Percentiles rank a stretch among this genome's conserved stretches.
These are phyloP conservation scores for Cephaloascus fragrans DNA, from an alignment of 805 yeast species.

Conservation along the genomic window DNA sequence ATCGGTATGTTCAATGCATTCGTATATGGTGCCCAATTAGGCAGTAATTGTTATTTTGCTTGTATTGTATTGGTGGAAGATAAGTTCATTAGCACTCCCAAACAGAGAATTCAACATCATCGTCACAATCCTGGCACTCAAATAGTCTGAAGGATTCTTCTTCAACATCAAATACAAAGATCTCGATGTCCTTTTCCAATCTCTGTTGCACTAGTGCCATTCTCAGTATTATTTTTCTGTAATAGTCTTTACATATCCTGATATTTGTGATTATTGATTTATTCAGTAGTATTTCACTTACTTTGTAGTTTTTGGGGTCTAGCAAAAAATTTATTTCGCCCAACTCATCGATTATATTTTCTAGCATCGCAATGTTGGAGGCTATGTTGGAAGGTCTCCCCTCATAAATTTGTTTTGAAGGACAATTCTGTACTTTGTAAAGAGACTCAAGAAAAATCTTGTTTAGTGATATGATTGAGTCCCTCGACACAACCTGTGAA, in stretches of 20 bases:
- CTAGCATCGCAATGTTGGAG: not conserved
- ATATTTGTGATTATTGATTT: not conserved
- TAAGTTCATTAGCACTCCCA: not conserved
- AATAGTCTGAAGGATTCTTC: not conserved
- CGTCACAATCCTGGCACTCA: not conserved
- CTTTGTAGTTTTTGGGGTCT: not conserved
- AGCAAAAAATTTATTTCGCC: not conserved
- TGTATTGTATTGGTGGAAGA: too few species aligned
- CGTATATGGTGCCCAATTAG: too few species aligned
- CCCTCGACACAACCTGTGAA: not conserved
- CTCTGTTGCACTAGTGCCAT: not conserved
- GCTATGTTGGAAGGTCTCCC: not conserved
- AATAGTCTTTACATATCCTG: not conserved
- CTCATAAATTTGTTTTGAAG: not conserved
- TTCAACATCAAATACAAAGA: not conserved
- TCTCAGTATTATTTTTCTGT: not conserved
- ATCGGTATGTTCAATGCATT: too few species aligned
- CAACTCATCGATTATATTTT: not conserved
- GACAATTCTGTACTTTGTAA: not conserved
- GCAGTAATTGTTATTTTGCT: too few species aligned
- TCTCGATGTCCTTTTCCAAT: not conserved
- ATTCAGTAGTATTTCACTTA: not conserved
- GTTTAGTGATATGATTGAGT: not conserved
- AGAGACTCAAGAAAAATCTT: not conserved
- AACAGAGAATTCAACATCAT: not conserved